phyloP scores from a whole-genome alignment of 306 rosid species.

The Medicago ruthenica region DNA sequence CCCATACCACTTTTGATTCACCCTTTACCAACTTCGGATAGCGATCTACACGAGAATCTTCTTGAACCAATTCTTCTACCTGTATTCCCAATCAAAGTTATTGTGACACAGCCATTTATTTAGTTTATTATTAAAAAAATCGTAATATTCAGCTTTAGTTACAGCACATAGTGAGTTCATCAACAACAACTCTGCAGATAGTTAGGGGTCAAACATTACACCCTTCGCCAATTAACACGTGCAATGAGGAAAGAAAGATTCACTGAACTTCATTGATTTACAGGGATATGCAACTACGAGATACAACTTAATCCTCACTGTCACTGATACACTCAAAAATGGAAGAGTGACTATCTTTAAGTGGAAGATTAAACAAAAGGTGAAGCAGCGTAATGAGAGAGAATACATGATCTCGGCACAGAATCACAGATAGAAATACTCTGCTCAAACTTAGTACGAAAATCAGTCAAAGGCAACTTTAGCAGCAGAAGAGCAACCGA shows the following conservation, averaged over 20 bases:
- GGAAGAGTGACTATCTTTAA: constrained; percentile 14
- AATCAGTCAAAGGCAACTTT: constrained; percentile 30
- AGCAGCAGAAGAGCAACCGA: constrained; percentile 23
- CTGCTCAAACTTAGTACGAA: constrained; percentile 34
- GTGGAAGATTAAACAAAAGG: constrained; percentile 27
- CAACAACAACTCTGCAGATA: constrained; percentile 25
- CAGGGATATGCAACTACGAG: constrained; percentile 15
- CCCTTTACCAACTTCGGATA: constrained; percentile 92
- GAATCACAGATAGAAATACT: constrained; percentile 12
- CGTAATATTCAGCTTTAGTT: constrained; percentile 6
- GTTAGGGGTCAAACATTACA: constrained; percentile 16
- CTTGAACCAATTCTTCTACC: constrained; percentile 93
- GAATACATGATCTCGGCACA: constrained; percentile 22
- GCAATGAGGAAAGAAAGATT: constrained; percentile 21
- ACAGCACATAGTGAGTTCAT: constrained; percentile 20
- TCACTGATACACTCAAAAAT: constrained; percentile 18
- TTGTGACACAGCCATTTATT: constrained; percentile 1
- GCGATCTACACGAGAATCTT: constrained; percentile 87
- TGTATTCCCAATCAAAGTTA: constrained; percentile 46
- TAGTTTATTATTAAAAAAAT: constrained; percentile 21
- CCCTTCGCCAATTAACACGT: constrained; percentile 31
- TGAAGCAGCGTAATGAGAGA: constrained; percentile 18
- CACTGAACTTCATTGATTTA: constrained; percentile 28
- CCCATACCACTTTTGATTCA: constrained; percentile 94
- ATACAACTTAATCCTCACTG: constrained; percentile 4